Evolutionary conservation across 2,329 filamentous ascomycete genomes (phyloP).

Genomic region (Sphaceloma murrayae): DNA sequence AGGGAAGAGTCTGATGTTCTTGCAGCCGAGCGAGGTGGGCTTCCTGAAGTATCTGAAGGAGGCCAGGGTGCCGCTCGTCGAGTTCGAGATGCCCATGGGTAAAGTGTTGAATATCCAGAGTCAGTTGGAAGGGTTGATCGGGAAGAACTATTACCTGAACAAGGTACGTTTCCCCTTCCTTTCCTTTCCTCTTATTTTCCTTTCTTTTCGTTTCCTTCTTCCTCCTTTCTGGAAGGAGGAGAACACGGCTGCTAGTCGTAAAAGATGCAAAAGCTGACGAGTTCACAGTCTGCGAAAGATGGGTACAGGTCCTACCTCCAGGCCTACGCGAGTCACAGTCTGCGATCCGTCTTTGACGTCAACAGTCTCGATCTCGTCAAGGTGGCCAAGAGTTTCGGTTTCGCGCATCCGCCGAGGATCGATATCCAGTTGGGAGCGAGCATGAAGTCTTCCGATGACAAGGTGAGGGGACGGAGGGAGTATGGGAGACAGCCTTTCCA

Average conservation of each 20-base stretch:
- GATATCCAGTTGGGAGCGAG: constrained; percentile 70
- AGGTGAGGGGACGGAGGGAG: constrained; percentile 51
- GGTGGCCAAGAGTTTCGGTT: constrained; percentile 77
- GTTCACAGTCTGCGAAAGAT: constrained; percentile 54
- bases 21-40: constrained; percentile 83
- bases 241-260: too few species aligned
- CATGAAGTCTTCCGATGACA: constrained; percentile 64
- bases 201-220: too few species aligned
- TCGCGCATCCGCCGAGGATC: constrained; percentile 64
- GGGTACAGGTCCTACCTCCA: constrained; percentile 86
- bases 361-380: constrained; percentile 73
- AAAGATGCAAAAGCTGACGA: too few species aligned
- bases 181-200: not conserved
- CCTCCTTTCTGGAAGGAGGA: too few species aligned
- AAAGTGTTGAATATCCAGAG: constrained; percentile 74
- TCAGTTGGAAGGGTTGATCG: constrained; percentile 88
- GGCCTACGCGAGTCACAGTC: constrained; percentile 79
- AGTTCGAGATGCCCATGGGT: constrained; percentile 88
- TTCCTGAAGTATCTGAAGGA: constrained; percentile 88
- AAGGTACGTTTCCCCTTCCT: constrained; percentile 45
- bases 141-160: constrained; percentile 94
- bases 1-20: constrained; percentile 83
- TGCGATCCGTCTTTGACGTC: constrained; percentile 77
- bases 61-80: constrained; percentile 82
- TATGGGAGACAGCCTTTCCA: constrained; percentile 74